phyloP scores from a whole-genome alignment of 139 green algal genomes.

The Astrephomene gubernaculifera region DNA sequence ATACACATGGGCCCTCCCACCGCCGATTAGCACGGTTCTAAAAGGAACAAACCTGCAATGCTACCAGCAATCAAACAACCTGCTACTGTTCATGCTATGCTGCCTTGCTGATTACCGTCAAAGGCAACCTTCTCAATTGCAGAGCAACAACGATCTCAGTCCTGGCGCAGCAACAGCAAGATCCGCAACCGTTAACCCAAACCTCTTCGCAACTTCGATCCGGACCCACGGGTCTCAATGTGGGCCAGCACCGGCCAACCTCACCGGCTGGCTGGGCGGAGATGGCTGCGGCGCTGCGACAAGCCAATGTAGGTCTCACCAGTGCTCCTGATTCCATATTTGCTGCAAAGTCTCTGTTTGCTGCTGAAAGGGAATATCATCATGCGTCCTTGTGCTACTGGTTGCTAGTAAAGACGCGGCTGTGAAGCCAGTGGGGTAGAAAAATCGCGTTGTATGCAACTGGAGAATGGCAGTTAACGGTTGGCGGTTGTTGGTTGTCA shows the following conservation, averaged over 20 bases:
- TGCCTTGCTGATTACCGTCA: no score
- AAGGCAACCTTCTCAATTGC: no score
- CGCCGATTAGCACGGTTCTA: no score
- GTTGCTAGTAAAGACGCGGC: background rate
- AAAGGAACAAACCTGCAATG: no score
- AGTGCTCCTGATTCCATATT: background rate
- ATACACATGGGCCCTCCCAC: no score
- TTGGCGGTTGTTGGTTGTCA: no score
- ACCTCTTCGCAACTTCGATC: background rate
- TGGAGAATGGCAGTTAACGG: no score
- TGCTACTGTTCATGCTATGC: no score
- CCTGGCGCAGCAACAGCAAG: background rate
- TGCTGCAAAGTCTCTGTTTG: background rate
- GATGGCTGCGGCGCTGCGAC: slow-evolving; percentile 46
- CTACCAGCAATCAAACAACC: no score
- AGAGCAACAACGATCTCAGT: no score
- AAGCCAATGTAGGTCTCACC: slow-evolving; percentile 24
- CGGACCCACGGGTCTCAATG: slow-evolving; percentile 43
- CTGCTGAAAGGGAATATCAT: background rate
- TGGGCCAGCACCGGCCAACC: slow-evolving; percentile 47
- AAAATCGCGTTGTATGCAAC: no score
- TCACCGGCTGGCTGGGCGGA: slow-evolving; percentile 54
- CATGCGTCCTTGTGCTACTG: background rate
- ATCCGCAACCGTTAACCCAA: background rate
- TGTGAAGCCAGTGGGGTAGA: background rate